phyloP scores from a whole-genome alignment of 2,329 filamentous ascomycete species.

The Aspergillus sp. region DNA sequence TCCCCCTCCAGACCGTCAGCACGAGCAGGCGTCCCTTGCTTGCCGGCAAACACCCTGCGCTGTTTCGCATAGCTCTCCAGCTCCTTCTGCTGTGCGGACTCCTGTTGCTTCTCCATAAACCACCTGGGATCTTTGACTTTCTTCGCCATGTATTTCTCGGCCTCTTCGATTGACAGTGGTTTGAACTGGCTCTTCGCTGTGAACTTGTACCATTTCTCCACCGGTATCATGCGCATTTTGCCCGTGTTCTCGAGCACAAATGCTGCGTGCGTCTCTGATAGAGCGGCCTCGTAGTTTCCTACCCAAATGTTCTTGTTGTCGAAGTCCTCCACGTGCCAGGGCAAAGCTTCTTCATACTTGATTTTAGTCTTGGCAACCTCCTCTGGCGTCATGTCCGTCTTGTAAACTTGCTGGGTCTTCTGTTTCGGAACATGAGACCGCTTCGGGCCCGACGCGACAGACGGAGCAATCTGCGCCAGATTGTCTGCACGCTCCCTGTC shows the following conservation, averaged over 20 bases:
- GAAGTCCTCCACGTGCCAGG: slow-evolving; percentile 94
- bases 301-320: slow-evolving; percentile 94
- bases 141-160: slow-evolving; percentile 72
- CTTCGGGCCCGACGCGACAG: slow-evolving; percentile 58
- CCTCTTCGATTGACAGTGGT: slow-evolving; percentile 70
- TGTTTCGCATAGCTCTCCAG: slow-evolving; percentile 46
- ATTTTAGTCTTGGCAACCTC: slow-evolving; percentile 56
- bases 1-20: slow-evolving; percentile 49
- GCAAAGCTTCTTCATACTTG: slow-evolving; percentile 86
- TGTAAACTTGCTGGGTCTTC: slow-evolving; percentile 77
- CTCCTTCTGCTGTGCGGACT: slow-evolving; percentile 46
- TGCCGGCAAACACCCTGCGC: slow-evolving; percentile 38
- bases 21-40: slow-evolving; percentile 35
- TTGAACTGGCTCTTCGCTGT: slow-evolving; percentile 53
- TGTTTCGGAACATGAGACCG: slow-evolving; percentile 59
- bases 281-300: slow-evolving; percentile 77
- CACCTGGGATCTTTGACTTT: slow-evolving; percentile 69
- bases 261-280: slow-evolving; percentile 72
- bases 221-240: slow-evolving; percentile 73
- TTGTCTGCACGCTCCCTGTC: slow-evolving; percentile 81
- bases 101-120: slow-evolving; percentile 58
- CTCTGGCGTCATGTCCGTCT: slow-evolving; percentile 66
- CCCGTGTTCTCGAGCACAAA: slow-evolving; percentile 62
- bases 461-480: slow-evolving; percentile 85
- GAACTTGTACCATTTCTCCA: slow-evolving; percentile 88